phyloP scores from a whole-genome alignment of 495 filamentous ascomycete genomes.

The Halenospora varia region DNA sequence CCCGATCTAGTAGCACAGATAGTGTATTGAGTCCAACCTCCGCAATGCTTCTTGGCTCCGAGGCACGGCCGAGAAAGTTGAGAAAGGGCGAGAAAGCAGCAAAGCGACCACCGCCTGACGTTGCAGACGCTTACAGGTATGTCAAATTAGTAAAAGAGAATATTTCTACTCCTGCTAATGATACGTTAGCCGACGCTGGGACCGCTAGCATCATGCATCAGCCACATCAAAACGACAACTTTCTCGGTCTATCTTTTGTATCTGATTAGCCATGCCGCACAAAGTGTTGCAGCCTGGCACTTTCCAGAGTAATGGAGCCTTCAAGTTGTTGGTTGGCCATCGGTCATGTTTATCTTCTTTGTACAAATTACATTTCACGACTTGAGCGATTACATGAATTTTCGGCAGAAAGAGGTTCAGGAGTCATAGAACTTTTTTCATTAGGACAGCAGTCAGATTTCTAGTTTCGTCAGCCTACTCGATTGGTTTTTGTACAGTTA shows the following conservation, averaged over 20 bases:
- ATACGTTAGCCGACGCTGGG: constrained; percentile 28
- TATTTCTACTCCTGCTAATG: neutral
- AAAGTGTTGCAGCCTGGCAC: constrained; percentile 15
- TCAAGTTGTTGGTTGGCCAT: constrained; percentile 24
- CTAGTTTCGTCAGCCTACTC: constrained; percentile 1
- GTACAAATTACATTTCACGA: neutral
- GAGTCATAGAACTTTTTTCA: neutral
- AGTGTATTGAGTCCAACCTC: constrained; percentile 19
- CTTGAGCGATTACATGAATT: constrained; percentile 4
- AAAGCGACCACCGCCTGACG: constrained; percentile 32
- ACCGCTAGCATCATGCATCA: neutral
- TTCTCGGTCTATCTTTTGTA: neutral
- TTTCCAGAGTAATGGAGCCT: constrained; percentile 10
- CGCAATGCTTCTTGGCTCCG: constrained; percentile 23
- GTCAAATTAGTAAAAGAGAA: neutral
- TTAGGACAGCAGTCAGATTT: constrained; percentile 6
- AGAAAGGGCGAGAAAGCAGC: constrained; percentile 18
- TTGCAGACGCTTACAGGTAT: constrained; percentile 39
- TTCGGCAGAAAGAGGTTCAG: neutral
- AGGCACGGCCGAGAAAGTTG: constrained; percentile 18
- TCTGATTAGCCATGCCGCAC: neutral
- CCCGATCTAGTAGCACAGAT: constrained; percentile 10
- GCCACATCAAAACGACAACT: neutral
- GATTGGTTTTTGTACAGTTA: constrained; percentile 15
- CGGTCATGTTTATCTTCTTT: constrained; percentile 1